Base-by-base conservation (phyloP, 1,139 yeast species). In the Kodamaea alishanica region DNA sequence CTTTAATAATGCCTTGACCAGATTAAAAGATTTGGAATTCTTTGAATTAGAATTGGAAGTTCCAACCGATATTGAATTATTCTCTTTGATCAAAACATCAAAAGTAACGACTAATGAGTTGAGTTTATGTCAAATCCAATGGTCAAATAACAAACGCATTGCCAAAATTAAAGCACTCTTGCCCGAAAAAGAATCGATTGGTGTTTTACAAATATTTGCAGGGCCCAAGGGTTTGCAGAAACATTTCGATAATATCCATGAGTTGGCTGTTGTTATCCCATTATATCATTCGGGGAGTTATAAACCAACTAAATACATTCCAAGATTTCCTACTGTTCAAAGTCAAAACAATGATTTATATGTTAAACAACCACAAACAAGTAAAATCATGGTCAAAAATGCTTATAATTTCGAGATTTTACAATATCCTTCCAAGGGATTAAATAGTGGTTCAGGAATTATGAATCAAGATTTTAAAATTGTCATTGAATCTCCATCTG, bases 401-500 rank as follows among this genome's bases (percentile, higher is more conserved):
- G 72, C 79, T 9, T 86, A 86, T 51, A 74, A 67, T 41, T 88
- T 89, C 57, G 76, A 73, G 43, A 58, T 88, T 15, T 60, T 70
- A 26, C 88, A 81, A 52, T 79, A 77, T 52, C 90, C 92, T 5
- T 71, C 84, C 3, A 64, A 61, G 43, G 86, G 85, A 1, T 50
- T 79, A 32, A 67, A 52, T 39, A 50, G 55, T 34, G 60, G 62
- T 5, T 67, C 50, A 50, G 77, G 55, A 39, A 56, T 51, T 52
- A 69, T 46, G 54, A 73, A 46, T 61, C 73, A 43, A 45, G 77
- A 52, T 58, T 75, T 66, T 51, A 79, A 80, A 45, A 55, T 88
- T 39, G 90, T 86, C 2, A 63, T 90, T 23, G 92, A 86, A 56
- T 76, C 92, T 0, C 97, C 97, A 1, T 77, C 87, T 1, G 96